phyloP scores from a whole-genome alignment of 306 rosid species.

The Urtica urens region DNA sequence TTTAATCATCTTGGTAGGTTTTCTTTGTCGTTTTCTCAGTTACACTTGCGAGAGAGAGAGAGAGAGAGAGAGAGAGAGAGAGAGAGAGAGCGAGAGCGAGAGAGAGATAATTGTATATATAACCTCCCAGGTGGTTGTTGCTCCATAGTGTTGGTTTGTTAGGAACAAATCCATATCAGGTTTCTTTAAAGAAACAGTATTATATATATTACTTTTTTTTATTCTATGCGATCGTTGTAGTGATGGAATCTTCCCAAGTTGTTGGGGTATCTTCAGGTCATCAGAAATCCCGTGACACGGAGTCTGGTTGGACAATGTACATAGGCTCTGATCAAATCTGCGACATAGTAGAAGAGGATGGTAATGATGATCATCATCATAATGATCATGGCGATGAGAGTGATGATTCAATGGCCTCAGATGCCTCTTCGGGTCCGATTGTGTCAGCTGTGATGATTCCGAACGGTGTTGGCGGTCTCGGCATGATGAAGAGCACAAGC shows the following conservation, averaged over 20 bases:
- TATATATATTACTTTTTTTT: neutral
- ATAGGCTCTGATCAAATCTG: slow-evolving; percentile 36
- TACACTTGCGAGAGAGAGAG: slow-evolving; percentile 8
- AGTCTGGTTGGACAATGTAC: slow-evolving; percentile 74
- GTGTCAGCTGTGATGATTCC: slow-evolving; percentile 17
- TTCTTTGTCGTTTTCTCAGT: slow-evolving; percentile 28
- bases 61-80: too few relatives aligned
- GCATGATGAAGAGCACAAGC: too few relatives aligned
- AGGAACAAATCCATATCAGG: neutral
- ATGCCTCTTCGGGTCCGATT: slow-evolving; percentile 69
- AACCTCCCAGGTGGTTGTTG: too few relatives aligned
- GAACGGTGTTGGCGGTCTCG: too few relatives aligned
- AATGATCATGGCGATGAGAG: slow-evolving; percentile 20
- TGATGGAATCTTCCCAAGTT: slow-evolving; percentile 46
- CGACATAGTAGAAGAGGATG: slow-evolving; percentile 6
- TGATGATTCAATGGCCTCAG: slow-evolving; percentile 70
- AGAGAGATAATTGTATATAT: too few relatives aligned
- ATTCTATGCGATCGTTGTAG: neutral
- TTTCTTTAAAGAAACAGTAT: neutral
- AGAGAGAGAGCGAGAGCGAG: too few relatives aligned
- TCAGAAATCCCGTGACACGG: slow-evolving; percentile 26
- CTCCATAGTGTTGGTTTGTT: slow-evolving; percentile 1
- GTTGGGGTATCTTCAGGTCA: slow-evolving; percentile 18
- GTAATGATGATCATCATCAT: neutral
- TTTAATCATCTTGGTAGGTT: slow-evolving; percentile 29